Evolutionary conservation across 257 asterid species (phyloP), one percentile per base, ranked within the genome.

Genomic region (Buddleja alternifolia): DNA sequence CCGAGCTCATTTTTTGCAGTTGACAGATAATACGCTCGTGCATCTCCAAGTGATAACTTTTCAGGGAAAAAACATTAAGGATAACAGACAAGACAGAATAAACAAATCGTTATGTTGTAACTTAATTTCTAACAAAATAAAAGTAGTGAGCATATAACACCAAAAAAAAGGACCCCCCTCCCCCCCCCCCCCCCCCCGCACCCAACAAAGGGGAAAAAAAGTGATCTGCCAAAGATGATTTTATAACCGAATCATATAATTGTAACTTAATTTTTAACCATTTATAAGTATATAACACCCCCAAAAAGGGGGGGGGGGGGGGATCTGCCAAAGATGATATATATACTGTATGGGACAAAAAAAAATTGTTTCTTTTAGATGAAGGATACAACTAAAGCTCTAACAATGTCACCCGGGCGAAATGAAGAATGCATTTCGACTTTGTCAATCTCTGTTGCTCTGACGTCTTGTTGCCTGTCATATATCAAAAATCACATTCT

Each of bases 381-480:
- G 46, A 29, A 90, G 92, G 91, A 88, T 90, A 90, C 97, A 69
- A 90, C 98, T 70, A 88, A 50, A 44, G 98, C 98, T 74, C 76
- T 86, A 72, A 93, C 92, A 66, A 84, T 85, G 74, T 88, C 97
- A 46, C 98, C 98, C 6, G 93, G 89, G 17, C 85, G 86, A 75
- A 90, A 93, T 41, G 91, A 93, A 36, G 91, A 66, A 52, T 91
- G 94, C 95, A 93, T 88, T 60, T 93, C 96, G 0, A 90, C 96
- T 85, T 93, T 93, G 83, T 93, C 98, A 71, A 90, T 88, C 89
- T 93, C 99, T 37, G 97, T 90, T 36, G 96, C 96, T 80, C 99
- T 82, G 25, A 93, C 97, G 82, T 93, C 97, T 78, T 90, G 96
- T 73, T 93, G 97, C 90, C 98, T 93, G 93, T 41, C 56, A 73